Conservation (phyloP, 345 rosid species). For the Mallotus nudiflorus region DNA sequence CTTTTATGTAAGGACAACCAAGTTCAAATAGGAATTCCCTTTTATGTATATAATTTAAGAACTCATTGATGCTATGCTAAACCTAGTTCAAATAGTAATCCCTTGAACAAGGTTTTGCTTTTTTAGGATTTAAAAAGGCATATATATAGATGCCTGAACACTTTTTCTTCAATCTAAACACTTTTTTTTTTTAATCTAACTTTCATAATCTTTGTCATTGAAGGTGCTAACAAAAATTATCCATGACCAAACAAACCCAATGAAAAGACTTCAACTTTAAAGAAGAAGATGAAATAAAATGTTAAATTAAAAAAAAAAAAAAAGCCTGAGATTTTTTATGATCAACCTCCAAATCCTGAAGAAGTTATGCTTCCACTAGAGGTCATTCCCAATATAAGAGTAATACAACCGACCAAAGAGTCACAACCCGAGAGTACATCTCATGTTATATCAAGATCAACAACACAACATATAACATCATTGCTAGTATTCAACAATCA, state of each 20-base stretch:
- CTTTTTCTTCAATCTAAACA: no score
- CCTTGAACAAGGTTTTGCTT: background rate
- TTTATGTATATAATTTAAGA: no score
- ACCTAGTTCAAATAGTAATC: background rate
- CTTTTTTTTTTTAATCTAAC: no score
- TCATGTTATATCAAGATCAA: background rate
- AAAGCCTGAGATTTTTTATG: background rate
- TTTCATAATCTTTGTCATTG: background rate
- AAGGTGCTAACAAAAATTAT: background rate
- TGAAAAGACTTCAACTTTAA: background rate
- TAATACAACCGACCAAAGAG: background rate
- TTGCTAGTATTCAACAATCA: background rate
- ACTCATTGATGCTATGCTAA: no score
- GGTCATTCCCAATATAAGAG: background rate
- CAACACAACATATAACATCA: no score
- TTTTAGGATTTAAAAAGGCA: background rate
- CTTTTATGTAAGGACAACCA: no score
- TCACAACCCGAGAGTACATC: background rate
- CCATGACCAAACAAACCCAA: no score
- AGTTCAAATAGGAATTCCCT: no score
- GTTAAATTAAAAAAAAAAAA: background rate
- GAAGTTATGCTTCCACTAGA: background rate
- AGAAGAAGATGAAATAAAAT: background rate
- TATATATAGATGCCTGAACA: no score
- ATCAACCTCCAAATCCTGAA: background rate